A percentile compares a stretch with the other conserved stretches of the same genome.
These are phyloP conservation scores for Aspergillus jensenii DNA, from an alignment of 2,329 filamentous ascomycete genomes.

Conservation along the genomic window DNA sequence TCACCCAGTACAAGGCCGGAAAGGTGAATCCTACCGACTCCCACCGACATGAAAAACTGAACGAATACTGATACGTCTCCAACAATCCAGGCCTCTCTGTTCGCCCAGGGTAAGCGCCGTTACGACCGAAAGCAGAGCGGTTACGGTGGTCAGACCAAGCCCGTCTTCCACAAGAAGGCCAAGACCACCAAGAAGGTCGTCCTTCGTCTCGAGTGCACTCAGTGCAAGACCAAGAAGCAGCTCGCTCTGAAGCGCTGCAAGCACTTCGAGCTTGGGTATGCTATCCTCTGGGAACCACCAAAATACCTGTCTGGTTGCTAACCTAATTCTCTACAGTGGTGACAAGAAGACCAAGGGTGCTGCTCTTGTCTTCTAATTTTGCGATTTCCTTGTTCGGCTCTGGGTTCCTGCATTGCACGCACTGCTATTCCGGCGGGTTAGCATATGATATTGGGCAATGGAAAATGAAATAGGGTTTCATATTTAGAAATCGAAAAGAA, in stretches of 20 bases:
- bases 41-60: slow-evolving; percentile 9
- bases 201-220: slow-evolving; percentile 93
- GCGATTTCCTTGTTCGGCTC: slow-evolving; percentile 44
- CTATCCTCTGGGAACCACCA: slow-evolving; percentile 25
- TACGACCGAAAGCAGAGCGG: slow-evolving; percentile 99
- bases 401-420: slow-evolving; percentile 43
- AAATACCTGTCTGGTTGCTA: slow-evolving; percentile 34
- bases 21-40: slow-evolving; percentile 59
- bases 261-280: slow-evolving; percentile 99
- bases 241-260: slow-evolving; percentile 99
- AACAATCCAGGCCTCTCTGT: slow-evolving; percentile 70
- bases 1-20: slow-evolving; percentile 95
- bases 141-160: slow-evolving; percentile 99
- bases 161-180: slow-evolving; percentile 99
- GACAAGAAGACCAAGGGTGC: slow-evolving; percentile 99
- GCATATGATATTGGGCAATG: slow-evolving; percentile 41
- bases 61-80: slow-evolving; percentile 23
- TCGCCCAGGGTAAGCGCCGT: slow-evolving; percentile 99
- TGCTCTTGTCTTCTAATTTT: slow-evolving; percentile 95
- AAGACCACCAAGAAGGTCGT: slow-evolving; percentile 99
- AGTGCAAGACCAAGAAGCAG: slow-evolving; percentile 98
- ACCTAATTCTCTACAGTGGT: slow-evolving; percentile 65
- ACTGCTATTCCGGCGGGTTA: slow-evolving; percentile 33
- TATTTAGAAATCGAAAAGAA: slow-evolving; percentile 39
- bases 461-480: slow-evolving; percentile 45